Conservation (phyloP, 1,139 yeast genomes). For the Spencermartinsiella ligniputridi region DNA sequence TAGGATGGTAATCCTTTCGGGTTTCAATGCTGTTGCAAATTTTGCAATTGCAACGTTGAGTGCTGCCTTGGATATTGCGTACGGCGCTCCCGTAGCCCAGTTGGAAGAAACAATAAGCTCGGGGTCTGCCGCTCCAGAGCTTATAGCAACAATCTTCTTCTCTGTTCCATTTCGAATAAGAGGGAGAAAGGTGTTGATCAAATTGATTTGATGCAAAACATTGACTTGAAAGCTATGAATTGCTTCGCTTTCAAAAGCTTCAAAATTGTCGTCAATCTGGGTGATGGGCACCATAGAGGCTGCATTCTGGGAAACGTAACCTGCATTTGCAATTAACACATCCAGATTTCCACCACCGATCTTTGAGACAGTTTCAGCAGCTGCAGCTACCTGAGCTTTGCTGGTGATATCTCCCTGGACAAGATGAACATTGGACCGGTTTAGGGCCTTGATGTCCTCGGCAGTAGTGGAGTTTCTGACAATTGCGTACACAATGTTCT, state of each 20-base stretch:
- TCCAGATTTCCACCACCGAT: conserved; percentile 12
- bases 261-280: conserved; percentile 4
- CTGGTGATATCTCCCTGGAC: conserved; percentile 12
- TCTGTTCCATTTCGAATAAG: conserved; percentile 10
- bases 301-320: not conserved
- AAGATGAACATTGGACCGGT: conserved; percentile 11
- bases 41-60: conserved; percentile 10
- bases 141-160: conserved; percentile 13
- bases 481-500: conserved; percentile 7
- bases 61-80: conserved; percentile 14
- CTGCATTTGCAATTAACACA: conserved; percentile 17
- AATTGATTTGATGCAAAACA: too few relatives aligned
- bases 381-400: conserved; percentile 5
- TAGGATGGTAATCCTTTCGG: conserved; percentile 12
- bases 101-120: conserved; percentile 4
- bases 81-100: conserved; percentile 6
- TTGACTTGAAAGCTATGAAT: conserved; percentile 4
- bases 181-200: conserved; percentile 14
- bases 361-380: conserved; percentile 10
- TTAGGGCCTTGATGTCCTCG: conserved; percentile 8
- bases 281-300: conserved; percentile 6
- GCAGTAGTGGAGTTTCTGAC: conserved; percentile 9
- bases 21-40: conserved; percentile 12
- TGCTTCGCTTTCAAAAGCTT: conserved; percentile 7
- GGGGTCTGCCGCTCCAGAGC: conserved; percentile 9